These are phyloP conservation scores for Neonectria faginata DNA, from an alignment of 2,329 filamentous ascomycete genomes.

Conservation along the genomic window DNA sequence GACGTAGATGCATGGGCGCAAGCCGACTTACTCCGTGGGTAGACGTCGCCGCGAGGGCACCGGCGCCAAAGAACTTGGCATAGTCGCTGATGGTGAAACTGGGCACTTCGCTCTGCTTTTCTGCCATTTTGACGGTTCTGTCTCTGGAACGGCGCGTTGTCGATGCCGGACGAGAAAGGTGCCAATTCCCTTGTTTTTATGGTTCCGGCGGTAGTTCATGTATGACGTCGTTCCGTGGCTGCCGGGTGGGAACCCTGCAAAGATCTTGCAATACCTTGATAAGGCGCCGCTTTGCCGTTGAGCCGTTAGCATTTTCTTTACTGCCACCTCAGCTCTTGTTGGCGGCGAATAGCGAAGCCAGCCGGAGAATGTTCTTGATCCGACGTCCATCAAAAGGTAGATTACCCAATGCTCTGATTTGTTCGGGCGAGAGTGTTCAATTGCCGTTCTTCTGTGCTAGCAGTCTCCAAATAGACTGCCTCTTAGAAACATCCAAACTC, in stretches of 20 bases:
- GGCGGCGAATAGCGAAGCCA: no score
- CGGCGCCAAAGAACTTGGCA: slow-evolving; percentile 65
- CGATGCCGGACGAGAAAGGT: neutral
- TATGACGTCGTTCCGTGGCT: slow-evolving; percentile 34
- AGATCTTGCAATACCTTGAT: neutral
- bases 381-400: no score
- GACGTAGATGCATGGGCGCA: neutral
- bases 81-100: slow-evolving; percentile 59
- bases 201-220: slow-evolving; percentile 2
- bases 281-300: slow-evolving; percentile 25
- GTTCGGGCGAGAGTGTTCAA: no score
- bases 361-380: no score
- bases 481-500: no score
- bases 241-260: slow-evolving; percentile 22
- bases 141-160: slow-evolving; percentile 9
- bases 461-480: no score
- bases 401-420: no score
- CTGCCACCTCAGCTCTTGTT: no score
- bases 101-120: slow-evolving; percentile 50
- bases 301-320: no score
- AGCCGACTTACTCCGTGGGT: slow-evolving; percentile 60
- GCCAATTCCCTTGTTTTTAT: slow-evolving; percentile 13
- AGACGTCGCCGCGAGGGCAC: slow-evolving; percentile 63
- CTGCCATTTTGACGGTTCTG: slow-evolving; percentile 35
- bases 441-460: no score